These are phyloP conservation scores for Mrakia gelida DNA, from an alignment of 768 basidiomycete genomes.

Conservation along the genomic window DNA sequence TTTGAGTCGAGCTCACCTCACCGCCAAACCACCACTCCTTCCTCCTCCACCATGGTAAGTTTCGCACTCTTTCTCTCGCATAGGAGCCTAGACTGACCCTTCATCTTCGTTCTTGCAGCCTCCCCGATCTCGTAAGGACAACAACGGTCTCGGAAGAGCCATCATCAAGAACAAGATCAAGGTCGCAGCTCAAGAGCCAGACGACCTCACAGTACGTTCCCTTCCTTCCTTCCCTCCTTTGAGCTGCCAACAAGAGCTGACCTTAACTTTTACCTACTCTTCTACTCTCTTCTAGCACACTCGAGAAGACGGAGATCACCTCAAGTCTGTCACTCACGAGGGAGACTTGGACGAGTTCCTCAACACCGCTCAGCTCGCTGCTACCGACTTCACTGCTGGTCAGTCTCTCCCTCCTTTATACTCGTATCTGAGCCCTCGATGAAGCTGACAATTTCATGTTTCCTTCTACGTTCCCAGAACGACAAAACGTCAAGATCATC, in stretches of 20 bases:
- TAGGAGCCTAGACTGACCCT: neutral
- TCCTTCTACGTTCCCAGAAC: constrained; percentile 38
- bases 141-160: constrained; percentile 76
- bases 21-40: neutral
- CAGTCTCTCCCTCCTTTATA: constrained; percentile 35
- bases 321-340: constrained; percentile 94
- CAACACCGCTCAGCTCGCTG: constrained; percentile 89
- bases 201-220: constrained; percentile 56
- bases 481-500: constrained; percentile 47
- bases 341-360: constrained; percentile 92
- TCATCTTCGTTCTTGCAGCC: constrained; percentile 21
- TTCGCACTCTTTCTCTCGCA: too few species aligned
- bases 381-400: constrained; percentile 95
- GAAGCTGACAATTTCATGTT: neutral
- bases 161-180: constrained; percentile 88
- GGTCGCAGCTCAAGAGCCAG: constrained; percentile 51
- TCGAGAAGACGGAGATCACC: constrained; percentile 61
- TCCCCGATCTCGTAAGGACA: constrained; percentile 40
- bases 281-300: constrained; percentile 53
- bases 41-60: constrained; percentile 2
- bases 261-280: neutral
- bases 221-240: constrained; percentile 23
- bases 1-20: neutral
- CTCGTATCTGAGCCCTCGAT: neutral
- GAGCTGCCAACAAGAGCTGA: constrained; percentile 7